Percentiles rank a stretch among this genome's conserved stretches.
Evolutionary conservation across 2,329 filamentous ascomycete genomes (phyloP).

Genomic region (Whalleya microplaca): DNA sequence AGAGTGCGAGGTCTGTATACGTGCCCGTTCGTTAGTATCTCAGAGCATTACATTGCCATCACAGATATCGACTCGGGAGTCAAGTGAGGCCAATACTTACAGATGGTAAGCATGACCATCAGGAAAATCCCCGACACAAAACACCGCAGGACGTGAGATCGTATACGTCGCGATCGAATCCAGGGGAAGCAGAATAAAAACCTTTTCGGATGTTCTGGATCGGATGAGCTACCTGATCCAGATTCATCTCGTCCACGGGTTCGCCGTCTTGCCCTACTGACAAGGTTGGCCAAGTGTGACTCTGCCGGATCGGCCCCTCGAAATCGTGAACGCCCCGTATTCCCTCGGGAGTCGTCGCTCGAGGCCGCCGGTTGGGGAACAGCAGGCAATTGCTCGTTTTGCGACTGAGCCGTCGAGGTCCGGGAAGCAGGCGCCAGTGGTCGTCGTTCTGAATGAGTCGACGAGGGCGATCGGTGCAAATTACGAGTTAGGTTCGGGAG

Average conservation of each 20-base stretch:
- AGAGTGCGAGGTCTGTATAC: slow-evolving; percentile 69
- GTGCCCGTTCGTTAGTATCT: slow-evolving; percentile 1
- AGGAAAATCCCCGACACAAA: slow-evolving; percentile 69
- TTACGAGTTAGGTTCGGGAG: slow-evolving; percentile 46
- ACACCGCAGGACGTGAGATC: slow-evolving; percentile 61
- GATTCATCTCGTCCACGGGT: slow-evolving; percentile 28
- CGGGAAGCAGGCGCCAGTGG: slow-evolving; percentile 7
- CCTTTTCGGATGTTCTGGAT: slow-evolving; percentile 39
- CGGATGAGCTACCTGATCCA: slow-evolving; percentile 1
- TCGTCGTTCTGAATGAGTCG: slow-evolving; percentile 11
- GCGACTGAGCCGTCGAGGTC: slow-evolving; percentile 6
- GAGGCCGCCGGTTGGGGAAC: slow-evolving; percentile 30
- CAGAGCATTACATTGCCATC: background rate
- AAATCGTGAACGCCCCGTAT: slow-evolving; percentile 34
- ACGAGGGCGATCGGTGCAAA: slow-evolving; percentile 39
- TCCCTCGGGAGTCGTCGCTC: slow-evolving; percentile 11
- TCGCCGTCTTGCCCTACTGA: slow-evolving; percentile 45
- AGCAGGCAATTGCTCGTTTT: slow-evolving; percentile 22
- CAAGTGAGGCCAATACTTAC: slow-evolving; percentile 52
- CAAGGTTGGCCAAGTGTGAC: slow-evolving; percentile 49
- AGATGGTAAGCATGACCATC: slow-evolving; percentile 62
- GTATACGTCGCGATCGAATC: slow-evolving; percentile 56
- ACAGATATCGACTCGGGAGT: too few relatives aligned
- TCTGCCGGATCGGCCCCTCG: slow-evolving; percentile 53
- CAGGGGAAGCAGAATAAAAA: slow-evolving; percentile 61